Base-by-base conservation (phyloP, 495 filamentous ascomycete genomes). In the Clohesyomyces aquaticus region DNA sequence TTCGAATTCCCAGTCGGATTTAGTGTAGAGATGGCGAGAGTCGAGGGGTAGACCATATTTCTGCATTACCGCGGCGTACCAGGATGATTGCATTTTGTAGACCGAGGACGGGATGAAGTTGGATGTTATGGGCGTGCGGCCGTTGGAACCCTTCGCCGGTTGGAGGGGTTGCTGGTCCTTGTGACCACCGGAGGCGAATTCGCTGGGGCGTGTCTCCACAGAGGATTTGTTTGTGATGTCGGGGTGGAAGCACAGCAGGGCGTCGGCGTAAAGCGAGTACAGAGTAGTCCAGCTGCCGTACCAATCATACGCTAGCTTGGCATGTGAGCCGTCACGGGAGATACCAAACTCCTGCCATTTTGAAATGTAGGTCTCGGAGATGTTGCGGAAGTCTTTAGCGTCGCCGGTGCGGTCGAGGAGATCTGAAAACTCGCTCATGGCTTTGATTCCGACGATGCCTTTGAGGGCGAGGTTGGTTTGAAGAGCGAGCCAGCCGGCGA, bases 401-500 rank as follows among this genome's bases (percentile, higher is more conserved):
- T 96, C 91, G 3, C 78, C 77, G 4, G 81, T 72, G n/a, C 90
- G 75, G 21, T 86, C 90, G 9, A 88, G 77, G 1, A 92, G 74
- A 28, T 82, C 82, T 8, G 93, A 83, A 27, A 98, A 83, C 70
- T 92, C 87, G 73, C 87, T 87, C 91, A 98, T 96, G 48, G 93
- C 93, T 71, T 88, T 88, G 77, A 98, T 96, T 35, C 93, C 93
- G 66, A 98, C 82, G 68, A 98, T 95, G 4, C 92, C 93, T 71
- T 96, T 98, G 26, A 98, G 76, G 0, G 93, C 93, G 8, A 98
- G 79, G 66, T 98, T 98, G 0, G 93, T 96, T 73, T 96, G 92
- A 53, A 96, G 88, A 26, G 90, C 86, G 46, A 98, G 82, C 85
- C 91, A 94, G 42, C 93, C 93, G 27, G 93, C 93, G 74, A 98